Evolutionary conservation across 352 stramenopile species (phyloP), one percentile per base, ranked within the genome.

Genomic region (Phytopythium aichiense): DNA sequence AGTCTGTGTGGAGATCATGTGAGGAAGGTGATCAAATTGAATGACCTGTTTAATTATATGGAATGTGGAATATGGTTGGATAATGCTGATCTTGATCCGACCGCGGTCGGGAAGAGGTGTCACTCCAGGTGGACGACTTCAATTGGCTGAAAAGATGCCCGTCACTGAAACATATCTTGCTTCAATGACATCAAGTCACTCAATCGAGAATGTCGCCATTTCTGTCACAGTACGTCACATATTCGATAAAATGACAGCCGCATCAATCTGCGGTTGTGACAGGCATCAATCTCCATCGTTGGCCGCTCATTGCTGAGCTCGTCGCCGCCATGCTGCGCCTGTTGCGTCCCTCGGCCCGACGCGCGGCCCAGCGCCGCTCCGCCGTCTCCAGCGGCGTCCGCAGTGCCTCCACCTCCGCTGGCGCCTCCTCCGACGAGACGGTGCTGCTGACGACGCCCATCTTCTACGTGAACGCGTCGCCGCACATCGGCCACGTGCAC

Each of bases 401-500:
- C 45, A 30, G 48, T 23, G 22, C 18, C 23, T 31, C 22, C 48
- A 3, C 48, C 48, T 16, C n/a, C 31, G 28, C 28, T 30, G 16
- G 18, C 31, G 18, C 11, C 12, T 15, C 3, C 2, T 16, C 23
- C 11, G 18, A 4, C 18, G 46, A 58, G 52, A 65, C 63, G 33
- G 78, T 75, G 31, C 77, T 85, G 33, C 82, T 99, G 58, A 99
- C 95, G 56, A 99, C 98, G n/a, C 97, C 98, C 8, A 99, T 99
- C 64, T 99, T 99, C 77, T 99, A 99, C 79, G 97, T 99, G 43
- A 99, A 99, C 69, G 97, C 98, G 67, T 89, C 97, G 69, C 98
- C 98, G 25, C 98, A 99, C 80, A 98, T 99, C 56, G 98, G 98
- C 46, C 97, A 99, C 84, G 94, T 98, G 45, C 99, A 99, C 83